Percentiles rank a stretch among this genome's conserved stretches.
phyloP scores from a whole-genome alignment of 2,329 filamentous ascomycete genomes.

The Penicillium nordicum region DNA sequence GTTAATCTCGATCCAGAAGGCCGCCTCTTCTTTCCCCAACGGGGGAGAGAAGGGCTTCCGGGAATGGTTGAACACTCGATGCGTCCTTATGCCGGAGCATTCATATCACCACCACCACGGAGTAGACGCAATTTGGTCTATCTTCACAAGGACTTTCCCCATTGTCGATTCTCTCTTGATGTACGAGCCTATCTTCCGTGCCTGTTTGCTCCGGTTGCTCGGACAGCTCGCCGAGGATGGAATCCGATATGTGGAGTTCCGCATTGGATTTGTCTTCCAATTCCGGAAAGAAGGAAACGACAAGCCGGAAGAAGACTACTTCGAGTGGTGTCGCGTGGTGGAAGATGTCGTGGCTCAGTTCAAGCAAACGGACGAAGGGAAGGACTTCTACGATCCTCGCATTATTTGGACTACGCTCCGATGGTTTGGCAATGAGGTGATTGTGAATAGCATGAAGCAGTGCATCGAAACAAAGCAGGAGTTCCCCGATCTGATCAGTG shows the following conservation, averaged over 20 bases:
- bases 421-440: conserved; percentile 57
- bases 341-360: conserved; percentile 76
- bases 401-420: conserved; percentile 82
- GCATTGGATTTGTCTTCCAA: conserved; percentile 68
- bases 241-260: conserved; percentile 78
- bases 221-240: conserved; percentile 72
- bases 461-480: conserved; percentile 78
- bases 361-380: conserved; percentile 65
- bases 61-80: conserved; percentile 70
- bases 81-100: conserved; percentile 68
- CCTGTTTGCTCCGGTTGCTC: conserved; percentile 70
- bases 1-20: conserved; percentile 57
- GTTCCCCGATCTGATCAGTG: conserved; percentile 75
- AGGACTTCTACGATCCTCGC: conserved; percentile 77
- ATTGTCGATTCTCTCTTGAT: conserved; percentile 72
- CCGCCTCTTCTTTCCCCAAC: conserved; percentile 71
- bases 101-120: conserved; percentile 78
- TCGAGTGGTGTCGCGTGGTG: conserved; percentile 67
- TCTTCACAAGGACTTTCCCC: conserved; percentile 72
- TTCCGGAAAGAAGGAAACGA: conserved; percentile 66
- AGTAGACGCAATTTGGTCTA: conserved; percentile 77
- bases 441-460: conserved; percentile 79
- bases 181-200: conserved; percentile 86
- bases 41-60: conserved; percentile 70
- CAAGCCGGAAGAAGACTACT: conserved; percentile 63